Conservation (phyloP, 176 grass and related monocot genomes). For the Oryza brachyantha region DNA sequence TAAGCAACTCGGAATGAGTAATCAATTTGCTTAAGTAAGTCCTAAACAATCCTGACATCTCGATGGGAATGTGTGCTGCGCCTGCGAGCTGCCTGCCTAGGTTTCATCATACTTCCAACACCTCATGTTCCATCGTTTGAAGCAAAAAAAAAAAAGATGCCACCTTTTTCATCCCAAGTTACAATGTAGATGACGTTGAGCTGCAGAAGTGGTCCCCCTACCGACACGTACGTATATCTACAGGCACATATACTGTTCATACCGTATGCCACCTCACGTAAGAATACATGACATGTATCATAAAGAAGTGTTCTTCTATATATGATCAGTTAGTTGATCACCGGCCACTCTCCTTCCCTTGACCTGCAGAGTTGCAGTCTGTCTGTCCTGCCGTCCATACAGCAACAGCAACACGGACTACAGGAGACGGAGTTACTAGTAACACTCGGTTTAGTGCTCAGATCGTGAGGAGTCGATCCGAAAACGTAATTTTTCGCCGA, state of each 20-base stretch:
- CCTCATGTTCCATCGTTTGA: neutral
- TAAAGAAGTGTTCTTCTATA: neutral
- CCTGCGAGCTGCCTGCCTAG: conserved; percentile 11
- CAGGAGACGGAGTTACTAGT: neutral
- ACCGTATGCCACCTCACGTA: neutral
- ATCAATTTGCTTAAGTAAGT: neutral
- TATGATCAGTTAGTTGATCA: conserved; percentile 7
- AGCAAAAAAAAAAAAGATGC: neutral
- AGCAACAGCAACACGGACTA: neutral
- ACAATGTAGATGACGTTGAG: neutral
- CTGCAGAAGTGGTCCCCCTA: neutral
- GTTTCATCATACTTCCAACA: neutral
- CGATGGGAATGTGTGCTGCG: neutral
- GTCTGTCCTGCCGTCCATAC: neutral
- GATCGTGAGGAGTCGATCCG: neutral
- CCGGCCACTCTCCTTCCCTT: neutral
- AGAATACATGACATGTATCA: neutral
- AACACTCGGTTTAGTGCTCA: neutral
- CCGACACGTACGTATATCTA: neutral
- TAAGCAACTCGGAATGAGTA: neutral
- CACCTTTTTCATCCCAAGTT: neutral
- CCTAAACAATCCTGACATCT: conserved; percentile 4
- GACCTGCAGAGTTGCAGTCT: neutral
- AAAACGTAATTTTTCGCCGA: neutral
- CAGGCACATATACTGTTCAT: neutral